Conservation (phyloP, 805 yeast species). For the Metschnikowia aberdeeniae region DNA sequence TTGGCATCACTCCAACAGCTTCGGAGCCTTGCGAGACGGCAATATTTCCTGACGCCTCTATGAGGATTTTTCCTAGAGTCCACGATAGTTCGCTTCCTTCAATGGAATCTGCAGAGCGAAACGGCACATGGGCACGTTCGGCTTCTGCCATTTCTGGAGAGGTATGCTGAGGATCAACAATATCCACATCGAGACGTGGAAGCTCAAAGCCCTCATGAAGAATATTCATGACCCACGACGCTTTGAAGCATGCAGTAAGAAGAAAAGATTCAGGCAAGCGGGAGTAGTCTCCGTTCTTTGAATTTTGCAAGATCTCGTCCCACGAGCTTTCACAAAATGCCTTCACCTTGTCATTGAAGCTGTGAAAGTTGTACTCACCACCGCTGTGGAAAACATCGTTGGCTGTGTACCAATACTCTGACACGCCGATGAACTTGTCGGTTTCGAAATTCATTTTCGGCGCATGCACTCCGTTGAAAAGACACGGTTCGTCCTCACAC, state of each 20-base stretch:
- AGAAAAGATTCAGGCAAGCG: constrained; percentile 50
- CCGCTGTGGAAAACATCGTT: constrained; percentile 86
- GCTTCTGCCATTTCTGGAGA: constrained; percentile 18
- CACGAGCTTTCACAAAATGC: constrained; percentile 77
- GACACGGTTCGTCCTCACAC: constrained; percentile 83
- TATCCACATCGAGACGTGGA: constrained; percentile 64
- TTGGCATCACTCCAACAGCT: constrained; percentile 39
- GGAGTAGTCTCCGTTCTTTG: constrained; percentile 56
- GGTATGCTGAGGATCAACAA: constrained; percentile 14
- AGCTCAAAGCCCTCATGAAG: constrained; percentile 89
- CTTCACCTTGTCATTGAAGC: constrained; percentile 62
- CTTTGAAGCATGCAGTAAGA: constrained; percentile 84
- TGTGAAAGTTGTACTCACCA: constrained; percentile 77
- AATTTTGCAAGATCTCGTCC: constrained; percentile 46
- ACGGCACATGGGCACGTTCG: constrained; percentile 47
- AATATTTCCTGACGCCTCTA: constrained; percentile 76
- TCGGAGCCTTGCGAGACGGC: constrained; percentile 10
- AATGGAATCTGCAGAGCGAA: constrained; percentile 76
- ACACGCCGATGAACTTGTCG: constrained; percentile 87
- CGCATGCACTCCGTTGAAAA: constrained; percentile 93
- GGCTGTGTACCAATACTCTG: constrained; percentile 97
- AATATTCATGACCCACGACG: constrained; percentile 87
- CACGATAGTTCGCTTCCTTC: constrained; percentile 88
- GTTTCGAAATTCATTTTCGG: constrained; percentile 76
- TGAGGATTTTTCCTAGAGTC: constrained; percentile 86